phyloP scores from a whole-genome alignment of 1,139 yeast genomes.

The Suhomyces coccinellae region DNA sequence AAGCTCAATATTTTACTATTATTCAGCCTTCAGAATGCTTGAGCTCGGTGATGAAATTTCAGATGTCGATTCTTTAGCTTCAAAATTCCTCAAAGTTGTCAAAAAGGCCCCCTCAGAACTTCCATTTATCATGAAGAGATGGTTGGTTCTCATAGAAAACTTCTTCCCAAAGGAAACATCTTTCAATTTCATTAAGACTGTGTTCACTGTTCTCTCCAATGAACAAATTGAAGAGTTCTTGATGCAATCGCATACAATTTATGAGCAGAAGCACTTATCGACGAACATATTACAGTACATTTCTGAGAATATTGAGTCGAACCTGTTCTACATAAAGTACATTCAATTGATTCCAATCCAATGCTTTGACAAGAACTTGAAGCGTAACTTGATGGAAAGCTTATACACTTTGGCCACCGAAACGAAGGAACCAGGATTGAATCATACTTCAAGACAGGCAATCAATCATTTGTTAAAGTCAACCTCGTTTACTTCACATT shows the following conservation, averaged over 20 bases:
- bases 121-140: slow-evolving; percentile 44
- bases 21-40: slow-evolving; percentile 46
- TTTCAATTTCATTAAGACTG: slow-evolving; percentile 14
- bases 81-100: slow-evolving; percentile 17
- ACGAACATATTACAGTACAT: slow-evolving; percentile 26
- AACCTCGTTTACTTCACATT: slow-evolving; percentile 52
- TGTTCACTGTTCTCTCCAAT: slow-evolving; percentile 13
- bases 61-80: background rate
- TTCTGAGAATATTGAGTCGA: slow-evolving; percentile 5
- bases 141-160: slow-evolving; percentile 52
- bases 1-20: slow-evolving; percentile 28
- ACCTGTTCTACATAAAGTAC: slow-evolving; percentile 8
- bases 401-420: slow-evolving; percentile 21
- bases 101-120: slow-evolving; percentile 16
- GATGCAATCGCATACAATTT: slow-evolving; percentile 26
- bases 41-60: slow-evolving; percentile 31
- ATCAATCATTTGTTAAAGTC: slow-evolving; percentile 40
- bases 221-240: slow-evolving; percentile 21
- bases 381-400: slow-evolving; percentile 38
- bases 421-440: slow-evolving; percentile 6
- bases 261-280: slow-evolving; percentile 46
- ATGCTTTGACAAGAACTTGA: slow-evolving; percentile 46
- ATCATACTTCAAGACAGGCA: slow-evolving; percentile 17
- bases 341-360: slow-evolving; percentile 46
- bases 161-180: slow-evolving; percentile 26